Percentiles rank a stretch among this genome's conserved stretches.
Conservation (phyloP, 345 rosid genomes). For the Orychophragmus violaceus region DNA sequence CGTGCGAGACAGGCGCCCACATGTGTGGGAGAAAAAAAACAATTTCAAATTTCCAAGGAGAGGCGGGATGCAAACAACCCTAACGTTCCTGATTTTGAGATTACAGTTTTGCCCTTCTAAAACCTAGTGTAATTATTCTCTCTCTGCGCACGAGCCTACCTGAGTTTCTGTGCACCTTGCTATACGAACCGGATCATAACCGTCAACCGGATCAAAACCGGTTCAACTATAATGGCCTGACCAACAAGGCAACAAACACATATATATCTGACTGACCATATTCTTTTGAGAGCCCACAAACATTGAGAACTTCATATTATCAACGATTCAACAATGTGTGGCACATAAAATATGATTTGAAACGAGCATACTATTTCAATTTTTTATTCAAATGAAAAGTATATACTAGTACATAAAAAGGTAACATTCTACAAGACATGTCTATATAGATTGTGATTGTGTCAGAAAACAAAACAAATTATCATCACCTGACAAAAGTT, state of each 20-base stretch:
- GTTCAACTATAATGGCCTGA: not conserved
- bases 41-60: not conserved
- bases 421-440: not conserved
- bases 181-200: not conserved
- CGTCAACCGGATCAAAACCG: no score
- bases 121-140: not conserved
- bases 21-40: not conserved
- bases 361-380: not conserved
- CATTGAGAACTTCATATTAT: not conserved
- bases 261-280: not conserved
- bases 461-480: conserved; percentile 8
- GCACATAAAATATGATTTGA: conserved; percentile 10
- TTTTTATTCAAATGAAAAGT: conserved; percentile 14
- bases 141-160: not conserved
- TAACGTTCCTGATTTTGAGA: not conserved
- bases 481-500: conserved; percentile 17
- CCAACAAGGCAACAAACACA: not conserved
- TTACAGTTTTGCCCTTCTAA: conserved; percentile 11
- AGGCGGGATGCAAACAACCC: conserved; percentile 22
- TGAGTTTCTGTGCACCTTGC: not conserved
- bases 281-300: not conserved
- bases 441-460: not conserved
- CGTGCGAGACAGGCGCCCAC: conserved; percentile 5
- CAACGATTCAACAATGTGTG: conserved; percentile 4
- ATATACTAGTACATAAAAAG: not conserved